Evolutionary conservation across 106 monocot genomes (phyloP).

Genomic region (Allium cepa): DNA sequence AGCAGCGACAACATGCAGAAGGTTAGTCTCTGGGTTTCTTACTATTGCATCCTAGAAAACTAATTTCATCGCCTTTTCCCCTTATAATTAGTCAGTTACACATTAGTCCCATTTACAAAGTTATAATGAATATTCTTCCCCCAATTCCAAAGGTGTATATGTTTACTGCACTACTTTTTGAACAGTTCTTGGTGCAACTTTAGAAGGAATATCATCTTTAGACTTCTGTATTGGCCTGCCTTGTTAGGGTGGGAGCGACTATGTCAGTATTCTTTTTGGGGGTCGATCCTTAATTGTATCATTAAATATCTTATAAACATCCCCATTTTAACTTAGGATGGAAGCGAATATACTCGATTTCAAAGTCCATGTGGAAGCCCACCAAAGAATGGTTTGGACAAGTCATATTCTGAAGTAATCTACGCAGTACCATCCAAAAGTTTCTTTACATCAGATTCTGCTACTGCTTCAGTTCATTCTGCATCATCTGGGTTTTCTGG

Average conservation of each 20-base stretch:
- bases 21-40: slow-evolving; percentile 22
- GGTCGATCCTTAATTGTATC: not conserved
- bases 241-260: too few species aligned
- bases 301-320: not conserved
- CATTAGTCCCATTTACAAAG: too few species aligned
- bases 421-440: slow-evolving; percentile 36
- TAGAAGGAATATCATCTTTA: too few species aligned
- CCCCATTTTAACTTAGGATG: slow-evolving; percentile 56
- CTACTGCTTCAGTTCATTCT: slow-evolving; percentile 39
- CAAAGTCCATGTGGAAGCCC: slow-evolving; percentile 84
- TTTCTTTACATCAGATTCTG: slow-evolving; percentile 47
- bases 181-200: too few species aligned
- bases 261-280: too few species aligned
- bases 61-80: too few species aligned
- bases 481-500: slow-evolving; percentile 51
- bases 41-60: not conserved
- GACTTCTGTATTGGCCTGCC: too few species aligned
- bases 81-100: too few species aligned
- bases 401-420: slow-evolving; percentile 46
- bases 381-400: slow-evolving; percentile 66
- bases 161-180: too few species aligned
- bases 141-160: too few species aligned
- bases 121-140: too few species aligned
- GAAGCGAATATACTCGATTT: slow-evolving; percentile 39
- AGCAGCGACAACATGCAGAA: slow-evolving; percentile 69